Evolutionary conservation across 768 basidiomycete species (phyloP).

Genomic region (Obba rivulosa): DNA sequence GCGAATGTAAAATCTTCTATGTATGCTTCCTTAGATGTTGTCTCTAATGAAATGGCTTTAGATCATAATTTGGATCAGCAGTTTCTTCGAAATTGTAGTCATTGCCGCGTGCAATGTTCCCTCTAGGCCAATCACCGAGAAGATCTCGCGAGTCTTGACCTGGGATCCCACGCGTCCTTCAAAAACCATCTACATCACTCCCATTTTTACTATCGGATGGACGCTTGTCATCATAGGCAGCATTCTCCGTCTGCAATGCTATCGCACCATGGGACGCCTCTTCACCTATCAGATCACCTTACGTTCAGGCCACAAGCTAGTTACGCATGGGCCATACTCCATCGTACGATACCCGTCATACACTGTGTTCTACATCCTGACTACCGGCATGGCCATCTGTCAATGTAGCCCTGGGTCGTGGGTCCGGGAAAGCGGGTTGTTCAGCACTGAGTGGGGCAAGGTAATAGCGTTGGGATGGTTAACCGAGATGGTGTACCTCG

Average conservation of each 20-base stretch:
- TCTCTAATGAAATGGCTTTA: no score
- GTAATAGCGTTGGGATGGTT: not conserved
- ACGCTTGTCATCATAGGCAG: not conserved
- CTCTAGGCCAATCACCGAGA: not conserved
- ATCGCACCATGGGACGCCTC: slow-evolving; percentile 13
- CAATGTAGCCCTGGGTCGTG: slow-evolving; percentile 1
- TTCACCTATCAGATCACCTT: slow-evolving; percentile 18
- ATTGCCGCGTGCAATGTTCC: not conserved
- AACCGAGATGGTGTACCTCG: not conserved
- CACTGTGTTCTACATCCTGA: slow-evolving; percentile 1
- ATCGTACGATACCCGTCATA: slow-evolving; percentile 19
- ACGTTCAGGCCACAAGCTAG: slow-evolving; percentile 10
- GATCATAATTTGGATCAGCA: no score
- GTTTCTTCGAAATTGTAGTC: not conserved
- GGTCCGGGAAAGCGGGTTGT: slow-evolving; percentile 2
- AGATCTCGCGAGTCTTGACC: not conserved
- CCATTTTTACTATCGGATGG: not conserved
- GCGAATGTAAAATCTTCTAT: no score
- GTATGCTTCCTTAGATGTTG: no score
- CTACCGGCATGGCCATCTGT: not conserved
- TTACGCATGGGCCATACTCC: slow-evolving; percentile 15
- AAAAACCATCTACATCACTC: not conserved
- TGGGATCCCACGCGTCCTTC: not conserved
- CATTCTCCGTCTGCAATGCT: slow-evolving; percentile 17
- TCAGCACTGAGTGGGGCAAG: not conserved